These are phyloP conservation scores for Penicillium decumbens DNA, from an alignment of 2,329 filamentous ascomycete genomes.

Conservation along the genomic window DNA sequence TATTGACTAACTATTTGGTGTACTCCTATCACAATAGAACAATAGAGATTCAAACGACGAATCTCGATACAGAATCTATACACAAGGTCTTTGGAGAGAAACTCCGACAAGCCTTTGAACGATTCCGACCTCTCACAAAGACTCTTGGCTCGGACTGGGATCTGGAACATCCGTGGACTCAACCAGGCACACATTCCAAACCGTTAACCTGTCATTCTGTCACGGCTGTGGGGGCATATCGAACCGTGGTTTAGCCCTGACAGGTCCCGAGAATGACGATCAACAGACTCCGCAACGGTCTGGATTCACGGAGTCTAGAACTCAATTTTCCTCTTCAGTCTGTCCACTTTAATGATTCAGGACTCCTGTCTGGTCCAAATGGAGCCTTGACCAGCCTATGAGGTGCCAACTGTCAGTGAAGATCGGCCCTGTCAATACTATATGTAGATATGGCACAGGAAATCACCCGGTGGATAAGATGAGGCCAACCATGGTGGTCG, in stretches of 20 bases:
- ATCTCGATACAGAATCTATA: too few species aligned
- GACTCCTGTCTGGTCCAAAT: slow-evolving; percentile 1
- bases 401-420: slow-evolving; percentile 7
- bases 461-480: not conserved
- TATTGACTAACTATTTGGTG: not conserved
- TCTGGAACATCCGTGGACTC: not conserved
- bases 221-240: not conserved
- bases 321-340: not conserved
- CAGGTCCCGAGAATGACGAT: slow-evolving; percentile 10
- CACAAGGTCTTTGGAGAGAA: too few species aligned
- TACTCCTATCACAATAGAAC: not conserved
- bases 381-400: slow-evolving; percentile 8
- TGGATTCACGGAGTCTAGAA: slow-evolving; percentile 13
- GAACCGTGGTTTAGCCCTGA: slow-evolving; percentile 12
- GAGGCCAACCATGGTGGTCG: not conserved
- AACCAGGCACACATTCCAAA: not conserved
- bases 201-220: not conserved
- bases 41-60: too few species aligned
- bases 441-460: not conserved
- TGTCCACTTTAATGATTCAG: not conserved
- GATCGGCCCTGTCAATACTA: not conserved
- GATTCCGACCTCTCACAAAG: not conserved
- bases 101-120: not conserved
- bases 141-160: not conserved
- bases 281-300: slow-evolving; percentile 19